Conservation (phyloP, 371 early-diverging fungal genomes). For the Smittium culicis region DNA sequence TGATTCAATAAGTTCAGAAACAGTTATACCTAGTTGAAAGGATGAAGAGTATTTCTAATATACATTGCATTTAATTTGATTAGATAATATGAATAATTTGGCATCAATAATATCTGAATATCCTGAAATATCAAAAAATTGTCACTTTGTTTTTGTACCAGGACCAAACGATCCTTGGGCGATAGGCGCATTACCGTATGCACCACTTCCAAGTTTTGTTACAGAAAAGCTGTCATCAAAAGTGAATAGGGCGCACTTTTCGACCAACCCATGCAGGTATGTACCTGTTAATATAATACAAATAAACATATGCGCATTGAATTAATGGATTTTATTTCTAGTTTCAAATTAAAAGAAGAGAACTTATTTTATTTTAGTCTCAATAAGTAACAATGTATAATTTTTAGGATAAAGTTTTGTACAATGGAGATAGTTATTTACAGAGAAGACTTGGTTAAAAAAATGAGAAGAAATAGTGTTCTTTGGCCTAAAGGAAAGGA, state of each 20-base stretch:
- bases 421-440: constrained; percentile 76
- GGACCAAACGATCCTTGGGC: constrained; percentile 76
- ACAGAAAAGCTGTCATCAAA: constrained; percentile 41
- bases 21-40: background rate
- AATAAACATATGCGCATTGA: too few relatives aligned
- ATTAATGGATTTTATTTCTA: constrained; percentile 4
- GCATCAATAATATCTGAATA: constrained; percentile 61
- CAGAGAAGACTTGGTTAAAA: constrained; percentile 63
- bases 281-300: constrained; percentile 4
- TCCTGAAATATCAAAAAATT: constrained; percentile 43
- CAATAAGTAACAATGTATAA: background rate
- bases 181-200: constrained; percentile 51
- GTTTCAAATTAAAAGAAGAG: background rate
- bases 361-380: background rate
- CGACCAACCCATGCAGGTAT: constrained; percentile 67
- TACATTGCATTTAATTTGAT: background rate
- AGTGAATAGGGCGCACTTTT: constrained; percentile 44
- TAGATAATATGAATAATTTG: constrained; percentile 50
- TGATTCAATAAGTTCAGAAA: too few relatives aligned
- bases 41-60: background rate
- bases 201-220: constrained; percentile 56
- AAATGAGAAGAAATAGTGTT: constrained; percentile 60
- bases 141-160: constrained; percentile 77
- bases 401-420: constrained; percentile 55
- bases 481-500: constrained; percentile 39